These are phyloP conservation scores for Celoporthe dispersa DNA, from an alignment of 2,329 filamentous ascomycete genomes.

Conservation along the genomic window DNA sequence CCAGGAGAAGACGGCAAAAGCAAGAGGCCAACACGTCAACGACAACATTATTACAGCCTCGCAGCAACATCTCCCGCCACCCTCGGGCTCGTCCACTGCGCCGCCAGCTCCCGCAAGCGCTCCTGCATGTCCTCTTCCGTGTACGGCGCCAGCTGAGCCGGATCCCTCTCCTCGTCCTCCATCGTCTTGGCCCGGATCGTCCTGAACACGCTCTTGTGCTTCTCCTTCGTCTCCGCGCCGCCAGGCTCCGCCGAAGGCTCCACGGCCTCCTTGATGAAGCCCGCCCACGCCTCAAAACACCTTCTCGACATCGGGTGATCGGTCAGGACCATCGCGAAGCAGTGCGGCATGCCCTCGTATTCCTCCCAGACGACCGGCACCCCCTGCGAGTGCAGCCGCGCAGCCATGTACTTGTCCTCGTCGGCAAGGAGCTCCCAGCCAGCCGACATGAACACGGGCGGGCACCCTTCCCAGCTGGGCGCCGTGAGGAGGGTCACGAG, in stretches of 20 bases:
- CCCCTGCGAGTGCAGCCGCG: constrained; percentile 58
- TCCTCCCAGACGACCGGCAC: constrained; percentile 69
- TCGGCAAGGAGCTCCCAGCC: constrained; percentile 76
- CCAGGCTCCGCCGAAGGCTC: no score
- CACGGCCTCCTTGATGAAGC: constrained; percentile 56
- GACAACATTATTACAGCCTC: constrained; percentile 21
- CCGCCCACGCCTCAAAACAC: constrained; percentile 60
- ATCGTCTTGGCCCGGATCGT: constrained; percentile 56
- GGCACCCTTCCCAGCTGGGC: constrained; percentile 62
- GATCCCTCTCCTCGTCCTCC: constrained; percentile 51
- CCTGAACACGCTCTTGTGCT: constrained; percentile 47
- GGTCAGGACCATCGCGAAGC: constrained; percentile 65
- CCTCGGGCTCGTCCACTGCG: constrained; percentile 30
- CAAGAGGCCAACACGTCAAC: background rate
- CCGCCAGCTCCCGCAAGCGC: constrained; percentile 41
- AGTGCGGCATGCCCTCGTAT: constrained; percentile 82
- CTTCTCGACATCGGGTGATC: constrained; percentile 49
- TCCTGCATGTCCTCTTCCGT: constrained; percentile 48
- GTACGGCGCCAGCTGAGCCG: constrained; percentile 48
- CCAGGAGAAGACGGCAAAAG: background rate
- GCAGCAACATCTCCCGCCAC: constrained; percentile 25
- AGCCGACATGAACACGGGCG: constrained; percentile 69
- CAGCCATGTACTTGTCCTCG: constrained; percentile 66
- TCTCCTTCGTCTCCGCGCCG: constrained; percentile 31
- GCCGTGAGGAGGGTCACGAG: constrained; percentile 67